Evolutionary conservation across 169 alveolate species (phyloP).

Genomic region (Besnoitia besnoiti): DNA sequence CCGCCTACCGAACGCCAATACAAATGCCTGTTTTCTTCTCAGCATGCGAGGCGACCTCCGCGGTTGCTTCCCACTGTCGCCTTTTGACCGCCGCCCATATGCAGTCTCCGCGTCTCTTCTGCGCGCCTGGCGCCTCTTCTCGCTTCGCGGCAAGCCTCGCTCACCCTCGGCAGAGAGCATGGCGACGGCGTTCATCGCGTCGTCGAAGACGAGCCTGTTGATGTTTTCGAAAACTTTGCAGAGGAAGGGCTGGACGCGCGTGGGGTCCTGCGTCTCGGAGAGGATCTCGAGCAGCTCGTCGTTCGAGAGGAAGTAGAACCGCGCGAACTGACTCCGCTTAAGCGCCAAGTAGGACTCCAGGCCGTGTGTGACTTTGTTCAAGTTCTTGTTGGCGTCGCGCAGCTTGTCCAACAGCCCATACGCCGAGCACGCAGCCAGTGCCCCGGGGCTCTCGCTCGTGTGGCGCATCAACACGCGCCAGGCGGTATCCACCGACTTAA

Average conservation of each 20-base stretch:
- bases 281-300: conserved; percentile 95
- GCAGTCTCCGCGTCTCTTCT: too few species aligned
- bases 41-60: too few species aligned
- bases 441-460: conserved; percentile 83
- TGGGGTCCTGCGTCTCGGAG: conserved; percentile 95
- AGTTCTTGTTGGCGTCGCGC: conserved; percentile 84
- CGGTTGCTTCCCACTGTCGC: too few species aligned
- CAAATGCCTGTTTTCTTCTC: too few species aligned
- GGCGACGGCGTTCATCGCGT: conserved; percentile 84
- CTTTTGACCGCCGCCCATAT: too few species aligned
- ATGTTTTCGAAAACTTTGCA: conserved; percentile 94
- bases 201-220: conserved; percentile 79
- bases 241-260: conserved; percentile 93
- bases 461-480: conserved; percentile 89
- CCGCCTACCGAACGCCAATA: too few species aligned
- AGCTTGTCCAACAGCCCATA: conserved; percentile 80
- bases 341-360: conserved; percentile 92
- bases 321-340: conserved; percentile 95
- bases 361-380: conserved; percentile 89
- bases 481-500: conserved; percentile 92
- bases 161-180: conserved; percentile 91
- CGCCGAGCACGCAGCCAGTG: conserved; percentile 81
- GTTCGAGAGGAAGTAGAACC: conserved; percentile 96
- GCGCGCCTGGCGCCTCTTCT: background rate
- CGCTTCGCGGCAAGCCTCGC: conserved; percentile 43